Evolutionary conservation across 768 basidiomycete species (phyloP), one percentile per base, ranked within the genome.

Genomic region (Coprinellus aureogranulatus): DNA sequence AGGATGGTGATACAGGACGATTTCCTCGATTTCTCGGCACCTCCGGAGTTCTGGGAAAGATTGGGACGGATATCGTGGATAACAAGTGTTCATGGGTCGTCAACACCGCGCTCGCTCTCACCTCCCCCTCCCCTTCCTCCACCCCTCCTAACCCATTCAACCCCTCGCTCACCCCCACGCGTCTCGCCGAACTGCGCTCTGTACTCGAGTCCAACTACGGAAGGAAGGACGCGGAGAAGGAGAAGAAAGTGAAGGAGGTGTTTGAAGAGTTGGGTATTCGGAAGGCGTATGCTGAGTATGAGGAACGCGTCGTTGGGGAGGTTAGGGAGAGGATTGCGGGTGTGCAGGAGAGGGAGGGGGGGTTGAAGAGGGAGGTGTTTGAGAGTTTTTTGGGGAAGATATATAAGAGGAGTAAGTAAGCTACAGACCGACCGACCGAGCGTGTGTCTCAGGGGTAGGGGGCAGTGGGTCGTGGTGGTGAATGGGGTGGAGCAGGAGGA

Each of bases 51-150:
- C 89, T 98, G 52, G 96, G 96, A 47, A 98, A 99, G 77, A 86
- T 99, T 58, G 97, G 96, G 22, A 98, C 96, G 16, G 97, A 98
- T 71, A 99, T 99, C 66, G 72, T 98, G 58, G 96, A 99, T 74
- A 98, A 98, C 85, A 99, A 99, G 77, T 98, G 96, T 73, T 90
- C 89, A 18, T 99, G 96, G 97, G 88, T 88, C 64, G 81, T 98
- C 72, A 98, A 97, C 75, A 86, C 85, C 22, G 97, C 94, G 27
- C 79, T 98, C 57, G 70, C 74, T 18, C 69, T 77, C 41, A 85
- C 81, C 1, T 77, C 74, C 4, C 75, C 83, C 0, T 6, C 34
- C 34, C 8, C 34, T 34, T 34, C 34, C 34, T 34, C 34, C 14
- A 14, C 34, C 34, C 9, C 55, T 11, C 18, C 30, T n/a, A n/a